Conservation (phyloP, 2,329 filamentous ascomycete species). For the Raffaelea ambrosiae region DNA sequence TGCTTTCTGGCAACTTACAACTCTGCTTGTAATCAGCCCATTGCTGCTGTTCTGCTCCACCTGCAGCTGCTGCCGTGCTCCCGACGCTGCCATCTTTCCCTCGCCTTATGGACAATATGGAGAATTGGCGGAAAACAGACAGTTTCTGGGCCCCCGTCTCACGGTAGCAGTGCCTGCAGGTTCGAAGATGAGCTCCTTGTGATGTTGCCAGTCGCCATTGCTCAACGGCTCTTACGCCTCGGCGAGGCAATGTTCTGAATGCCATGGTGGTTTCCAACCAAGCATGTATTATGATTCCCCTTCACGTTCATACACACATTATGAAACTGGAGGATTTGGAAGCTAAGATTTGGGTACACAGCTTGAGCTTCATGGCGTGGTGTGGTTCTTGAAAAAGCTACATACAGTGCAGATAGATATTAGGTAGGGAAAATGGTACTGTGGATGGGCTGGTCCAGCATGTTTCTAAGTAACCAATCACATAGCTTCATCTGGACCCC, state of each 20-base stretch:
- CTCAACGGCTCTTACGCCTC: constrained; percentile 2
- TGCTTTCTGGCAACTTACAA: constrained; percentile 21
- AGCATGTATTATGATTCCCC: too few species aligned
- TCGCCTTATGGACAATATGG: too few species aligned
- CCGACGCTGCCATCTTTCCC: too few species aligned
- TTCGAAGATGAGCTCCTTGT: too few species aligned
- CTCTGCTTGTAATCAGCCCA: constrained; percentile 35
- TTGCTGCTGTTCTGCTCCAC: constrained; percentile 5
- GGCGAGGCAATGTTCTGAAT: not conserved
- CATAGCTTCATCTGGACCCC: constrained; percentile 5
- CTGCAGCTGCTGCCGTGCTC: too few species aligned
- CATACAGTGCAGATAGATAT: not conserved
- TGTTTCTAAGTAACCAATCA: constrained; percentile 8
- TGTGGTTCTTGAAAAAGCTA: constrained; percentile 1
- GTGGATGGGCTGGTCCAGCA: too few species aligned
- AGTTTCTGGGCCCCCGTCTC: too few species aligned
- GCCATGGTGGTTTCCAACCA: constrained; percentile 1
- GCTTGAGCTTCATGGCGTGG: not conserved
- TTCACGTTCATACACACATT: too few species aligned
- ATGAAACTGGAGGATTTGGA: too few species aligned
- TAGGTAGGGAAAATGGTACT: not conserved
- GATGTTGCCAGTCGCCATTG: not conserved
- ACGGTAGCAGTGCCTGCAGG: too few species aligned
- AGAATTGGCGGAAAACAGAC: too few species aligned
- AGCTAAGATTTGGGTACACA: too few species aligned